phyloP scores from a whole-genome alignment of 495 filamentous ascomycete genomes.

The Viridothelium virens region DNA sequence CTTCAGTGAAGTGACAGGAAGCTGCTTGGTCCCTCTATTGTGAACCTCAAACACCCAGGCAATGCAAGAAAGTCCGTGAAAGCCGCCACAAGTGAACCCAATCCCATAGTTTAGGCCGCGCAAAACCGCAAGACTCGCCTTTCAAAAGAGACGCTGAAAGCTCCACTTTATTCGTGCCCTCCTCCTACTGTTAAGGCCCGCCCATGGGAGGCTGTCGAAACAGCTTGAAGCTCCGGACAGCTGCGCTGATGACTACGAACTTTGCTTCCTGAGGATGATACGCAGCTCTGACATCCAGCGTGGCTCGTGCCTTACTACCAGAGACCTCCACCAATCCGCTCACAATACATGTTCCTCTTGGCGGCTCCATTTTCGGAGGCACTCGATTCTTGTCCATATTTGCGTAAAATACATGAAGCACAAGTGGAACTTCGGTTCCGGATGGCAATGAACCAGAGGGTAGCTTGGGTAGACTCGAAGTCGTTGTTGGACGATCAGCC shows the following conservation, averaged over 20 bases:
- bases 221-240: conserved; percentile 27
- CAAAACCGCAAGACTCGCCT: too few species aligned
- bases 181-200: conserved; percentile 18
- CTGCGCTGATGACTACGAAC: conserved; percentile 25
- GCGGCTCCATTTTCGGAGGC: conserved; percentile 40
- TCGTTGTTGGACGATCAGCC: not conserved
- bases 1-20: too few species aligned
- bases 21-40: not conserved
- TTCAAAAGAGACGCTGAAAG: not conserved
- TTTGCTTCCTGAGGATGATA: conserved; percentile 48
- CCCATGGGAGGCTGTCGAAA: conserved; percentile 32
- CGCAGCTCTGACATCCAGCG: conserved; percentile 50
- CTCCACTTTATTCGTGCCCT: not conserved
- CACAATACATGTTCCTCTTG: conserved; percentile 57
- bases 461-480: conserved; percentile 15
- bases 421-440: conserved; percentile 27
- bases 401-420: conserved; percentile 46
- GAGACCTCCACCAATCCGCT: conserved; percentile 58
- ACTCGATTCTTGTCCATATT: conserved; percentile 44
- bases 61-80: not conserved
- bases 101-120: too few species aligned
- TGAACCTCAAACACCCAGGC: not conserved
- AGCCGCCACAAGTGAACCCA: not conserved
- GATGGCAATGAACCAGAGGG: conserved; percentile 6
- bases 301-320: conserved; percentile 48